A percentile compares a stretch with the other conserved stretches of the same genome.
Evolutionary conservation across 2,329 filamentous ascomycete genomes (phyloP).

Genomic region (Claviceps fusiformis): DNA sequence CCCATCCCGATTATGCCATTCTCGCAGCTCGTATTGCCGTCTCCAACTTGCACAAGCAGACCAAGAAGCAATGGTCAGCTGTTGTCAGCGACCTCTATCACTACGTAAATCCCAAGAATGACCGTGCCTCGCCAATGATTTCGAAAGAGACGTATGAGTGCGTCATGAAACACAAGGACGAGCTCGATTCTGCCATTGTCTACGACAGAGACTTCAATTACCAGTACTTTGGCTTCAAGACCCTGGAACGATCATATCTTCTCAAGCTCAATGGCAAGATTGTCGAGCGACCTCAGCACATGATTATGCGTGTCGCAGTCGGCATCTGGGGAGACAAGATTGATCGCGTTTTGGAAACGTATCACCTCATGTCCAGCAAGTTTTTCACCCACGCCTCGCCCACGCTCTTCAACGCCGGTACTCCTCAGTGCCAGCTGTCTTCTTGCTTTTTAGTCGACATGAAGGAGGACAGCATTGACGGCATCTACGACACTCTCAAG

Average conservation of each 20-base stretch:
- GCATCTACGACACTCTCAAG: conserved; percentile 98
- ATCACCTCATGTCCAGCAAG: conserved; percentile 98
- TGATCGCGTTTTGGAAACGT: conserved; percentile 90
- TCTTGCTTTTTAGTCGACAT: conserved; percentile 99
- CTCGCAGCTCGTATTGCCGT: conserved; percentile 96
- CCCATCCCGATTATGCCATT: conserved; percentile 96
- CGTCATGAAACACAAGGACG: conserved; percentile 90
- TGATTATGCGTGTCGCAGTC: conserved; percentile 98
- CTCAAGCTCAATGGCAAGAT: conserved; percentile 92
- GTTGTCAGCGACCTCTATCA: conserved; percentile 88
- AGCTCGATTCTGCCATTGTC: conserved; percentile 96
- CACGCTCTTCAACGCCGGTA: conserved; percentile 95
- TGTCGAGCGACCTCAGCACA: conserved; percentile 93
- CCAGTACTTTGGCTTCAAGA: conserved; percentile 99
- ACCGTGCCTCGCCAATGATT: conserved; percentile 80
- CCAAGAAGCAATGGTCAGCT: conserved; percentile 98
- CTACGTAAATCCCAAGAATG: conserved; percentile 93
- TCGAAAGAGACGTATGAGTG: conserved; percentile 79
- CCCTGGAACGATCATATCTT: conserved; percentile 91
- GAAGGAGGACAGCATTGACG: conserved; percentile 98
- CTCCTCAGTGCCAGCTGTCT: conserved; percentile 83
- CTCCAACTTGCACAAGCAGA: conserved; percentile 99
- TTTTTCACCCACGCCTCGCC: conserved; percentile 97
- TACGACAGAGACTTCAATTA: conserved; percentile 99
- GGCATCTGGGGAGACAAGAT: conserved; percentile 93